phyloP scores from a whole-genome alignment of 352 stramenopile species.

The Pythium phragmiticola region DNA sequence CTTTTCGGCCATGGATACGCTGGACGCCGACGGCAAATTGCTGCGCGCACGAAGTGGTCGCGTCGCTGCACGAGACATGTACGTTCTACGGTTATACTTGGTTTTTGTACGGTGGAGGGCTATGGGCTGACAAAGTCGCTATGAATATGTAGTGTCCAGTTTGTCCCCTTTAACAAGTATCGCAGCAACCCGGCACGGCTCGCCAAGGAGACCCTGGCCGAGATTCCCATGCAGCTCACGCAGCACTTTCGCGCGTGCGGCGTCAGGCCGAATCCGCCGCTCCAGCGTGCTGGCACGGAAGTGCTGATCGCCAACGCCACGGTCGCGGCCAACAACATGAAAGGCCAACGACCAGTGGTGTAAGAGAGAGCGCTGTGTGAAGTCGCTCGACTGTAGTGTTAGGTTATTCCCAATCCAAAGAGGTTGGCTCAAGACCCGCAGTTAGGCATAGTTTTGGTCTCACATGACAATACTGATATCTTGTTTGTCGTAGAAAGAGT shows the following conservation, averaged over 20 bases:
- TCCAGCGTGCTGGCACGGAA: conserved; percentile 39
- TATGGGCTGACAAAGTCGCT: conserved; percentile 6
- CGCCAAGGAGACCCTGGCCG: conserved; percentile 68
- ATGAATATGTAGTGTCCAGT: conserved; percentile 53
- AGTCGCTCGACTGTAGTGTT: not conserved
- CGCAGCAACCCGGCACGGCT: conserved; percentile 54
- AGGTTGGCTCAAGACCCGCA: too few species aligned
- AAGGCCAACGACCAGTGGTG: not conserved
- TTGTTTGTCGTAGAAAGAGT: too few species aligned
- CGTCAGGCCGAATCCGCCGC: conserved; percentile 49
- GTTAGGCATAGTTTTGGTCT: not conserved
- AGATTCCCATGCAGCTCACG: conserved; percentile 62
- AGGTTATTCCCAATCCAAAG: not conserved
- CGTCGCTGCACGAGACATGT: conserved; percentile 59
- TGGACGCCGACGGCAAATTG: conserved; percentile 60
- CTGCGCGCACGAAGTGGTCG: conserved; percentile 41
- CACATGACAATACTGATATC: not conserved
- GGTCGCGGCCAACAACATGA: conserved; percentile 10
- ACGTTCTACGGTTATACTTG: conserved; percentile 26
- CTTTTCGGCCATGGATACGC: conserved; percentile 63
- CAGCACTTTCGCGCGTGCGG: conserved; percentile 60
- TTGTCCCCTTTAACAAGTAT: conserved; percentile 75
- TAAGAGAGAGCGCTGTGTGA: not conserved
- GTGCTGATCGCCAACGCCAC: conserved; percentile 25
- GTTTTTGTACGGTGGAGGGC: not conserved